Base-by-base conservation (phyloP, 2,329 filamentous ascomycete species). In the Exophiala sideris region DNA sequence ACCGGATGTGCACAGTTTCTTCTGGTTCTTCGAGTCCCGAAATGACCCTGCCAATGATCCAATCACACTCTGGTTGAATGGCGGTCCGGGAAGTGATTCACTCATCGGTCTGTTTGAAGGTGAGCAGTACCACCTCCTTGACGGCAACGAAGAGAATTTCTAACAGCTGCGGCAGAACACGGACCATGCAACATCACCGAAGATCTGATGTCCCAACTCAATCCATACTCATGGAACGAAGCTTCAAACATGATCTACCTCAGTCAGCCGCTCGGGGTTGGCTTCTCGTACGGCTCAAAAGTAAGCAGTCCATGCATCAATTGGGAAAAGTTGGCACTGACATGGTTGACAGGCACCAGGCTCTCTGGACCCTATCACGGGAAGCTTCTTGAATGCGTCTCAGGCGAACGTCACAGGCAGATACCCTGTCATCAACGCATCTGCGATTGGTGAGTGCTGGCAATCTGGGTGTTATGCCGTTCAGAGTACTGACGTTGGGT, bases 211-310 rank as follows among this genome's bases (percentile, higher is more conserved):
- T 70, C 74, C 11, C 69, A 71, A 59, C 67, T 76, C 65, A 86
- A 86, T 63, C 79, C 80, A 3, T 79, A 82, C 68, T 76, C 76
- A 7, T 86, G 80, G 80, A 83, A 76, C 61, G 77, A 82, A 56
- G 76, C 77, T 21, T 80, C 76, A 34, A 84, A 84, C 64, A 70
- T 86, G 67, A 70, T 86, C 8, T 85, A 84, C 68, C 71, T 86
- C 48, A 81, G 80, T 50, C 81, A 85, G 67, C 82, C 82, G 8
- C 71, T 81, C n/a, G 79, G 79, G 33, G 76, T 78, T 24, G 81
- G 81, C 2, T 80, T 81, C 66, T 80, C 76, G 2, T 82, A 82
- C 64, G 56, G 52, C 12, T 52, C 47, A 16, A 60, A 62, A 54
- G 59, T 71, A 67, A 42, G 63, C 10, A 65, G 66, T 9, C 20